These are phyloP conservation scores for Craterostigma plantagineum DNA, from an alignment of 257 asterid genomes.

Conservation along the genomic window DNA sequence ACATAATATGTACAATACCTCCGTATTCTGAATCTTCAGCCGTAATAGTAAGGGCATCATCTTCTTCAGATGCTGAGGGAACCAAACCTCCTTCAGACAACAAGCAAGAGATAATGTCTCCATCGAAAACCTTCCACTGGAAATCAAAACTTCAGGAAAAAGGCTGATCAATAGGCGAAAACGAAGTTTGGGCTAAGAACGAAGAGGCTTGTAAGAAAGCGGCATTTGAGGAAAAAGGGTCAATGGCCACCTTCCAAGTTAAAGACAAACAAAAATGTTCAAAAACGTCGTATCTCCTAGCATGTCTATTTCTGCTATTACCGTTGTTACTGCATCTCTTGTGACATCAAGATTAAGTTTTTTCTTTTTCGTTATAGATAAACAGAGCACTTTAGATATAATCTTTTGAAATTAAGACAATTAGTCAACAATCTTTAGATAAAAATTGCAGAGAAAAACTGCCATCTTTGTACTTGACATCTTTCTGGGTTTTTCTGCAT, in stretches of 20 bases:
- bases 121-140: constrained; percentile 49
- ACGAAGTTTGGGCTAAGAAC: constrained; percentile 77
- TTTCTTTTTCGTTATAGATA: constrained; percentile 38
- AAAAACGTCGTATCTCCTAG: not conserved
- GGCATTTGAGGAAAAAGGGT: constrained; percentile 88
- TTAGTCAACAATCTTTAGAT: no score
- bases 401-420: no score
- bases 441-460: no score
- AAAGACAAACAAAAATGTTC: constrained; percentile 87
- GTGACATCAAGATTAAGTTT: constrained; percentile 7
- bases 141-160: constrained; percentile 49
- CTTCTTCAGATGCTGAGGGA: constrained; percentile 29
- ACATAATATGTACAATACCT: no score
- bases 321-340: no score
- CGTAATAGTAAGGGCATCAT: constrained; percentile 38
- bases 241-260: constrained; percentile 95
- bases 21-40: no score
- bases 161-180: constrained; percentile 47
- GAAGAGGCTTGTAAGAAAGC: constrained; percentile 78
- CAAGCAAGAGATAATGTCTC: constrained; percentile 26
- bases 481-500: no score
- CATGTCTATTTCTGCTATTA: not conserved
- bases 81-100: constrained; percentile 24
- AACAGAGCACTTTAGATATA: constrained; percentile 11
- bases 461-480: no score